phyloP scores from a whole-genome alignment of 2,329 filamentous ascomycete species.

The Ascochyta viciae-villosae region DNA sequence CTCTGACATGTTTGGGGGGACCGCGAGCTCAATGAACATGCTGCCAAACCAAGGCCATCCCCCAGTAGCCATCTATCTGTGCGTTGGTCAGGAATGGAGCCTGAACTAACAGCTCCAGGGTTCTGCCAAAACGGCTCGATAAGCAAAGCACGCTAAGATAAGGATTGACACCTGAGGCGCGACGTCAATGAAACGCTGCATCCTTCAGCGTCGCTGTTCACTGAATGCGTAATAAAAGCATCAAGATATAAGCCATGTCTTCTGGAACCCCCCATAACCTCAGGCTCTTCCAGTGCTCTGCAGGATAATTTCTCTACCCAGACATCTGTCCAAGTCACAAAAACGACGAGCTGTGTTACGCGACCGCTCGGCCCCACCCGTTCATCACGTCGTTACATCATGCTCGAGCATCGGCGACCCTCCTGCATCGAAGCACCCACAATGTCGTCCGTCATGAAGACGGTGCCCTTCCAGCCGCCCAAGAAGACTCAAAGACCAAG shows the following conservation, averaged over 20 bases:
- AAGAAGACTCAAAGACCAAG: conserved; percentile 28
- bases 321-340: neutral
- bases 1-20: too few species aligned
- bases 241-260: neutral
- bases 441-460: conserved; percentile 39
- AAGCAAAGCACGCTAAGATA: conserved; percentile 17
- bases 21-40: neutral
- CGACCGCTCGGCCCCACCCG: conserved; percentile 11
- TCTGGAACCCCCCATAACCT: neutral
- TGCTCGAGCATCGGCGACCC: conserved; percentile 21
- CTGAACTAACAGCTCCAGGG: neutral
- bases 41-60: neutral
- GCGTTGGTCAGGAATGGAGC: conserved; percentile 1
- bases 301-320: neutral
- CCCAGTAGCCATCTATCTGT: neutral
- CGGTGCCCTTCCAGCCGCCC: conserved; percentile 41
- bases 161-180: conserved; percentile 13
- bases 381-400: conserved; percentile 12
- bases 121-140: neutral
- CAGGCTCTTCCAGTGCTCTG: neutral
- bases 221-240: conserved; percentile 6
- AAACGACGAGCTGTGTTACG: conserved; percentile 4
- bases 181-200: conserved; percentile 16
- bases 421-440: conserved; percentile 34
- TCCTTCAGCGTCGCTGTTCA: conserved; percentile 7